phyloP scores from a whole-genome alignment of 192 early-diverging fungal species.

The Mortierella hygrophila region DNA sequence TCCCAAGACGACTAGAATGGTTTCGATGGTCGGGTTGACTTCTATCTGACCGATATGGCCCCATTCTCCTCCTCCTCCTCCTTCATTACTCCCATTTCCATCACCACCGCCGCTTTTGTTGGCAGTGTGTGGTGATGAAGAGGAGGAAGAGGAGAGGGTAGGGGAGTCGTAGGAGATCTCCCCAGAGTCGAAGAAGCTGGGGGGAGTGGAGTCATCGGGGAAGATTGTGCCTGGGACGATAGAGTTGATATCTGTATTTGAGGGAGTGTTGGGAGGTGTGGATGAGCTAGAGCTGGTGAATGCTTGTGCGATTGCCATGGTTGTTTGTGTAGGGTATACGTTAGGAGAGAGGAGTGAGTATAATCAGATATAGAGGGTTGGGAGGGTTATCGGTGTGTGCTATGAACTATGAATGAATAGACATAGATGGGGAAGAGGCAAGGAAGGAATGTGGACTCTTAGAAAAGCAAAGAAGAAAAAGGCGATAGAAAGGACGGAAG shows the following conservation, averaged over 20 bases:
- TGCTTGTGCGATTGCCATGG: neutral
- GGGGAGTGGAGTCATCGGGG: conserved; percentile 18
- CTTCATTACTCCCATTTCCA: neutral
- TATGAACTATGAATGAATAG: neutral
- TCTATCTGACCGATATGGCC: conserved; percentile 4
- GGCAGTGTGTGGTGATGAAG: neutral
- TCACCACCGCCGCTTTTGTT: neutral
- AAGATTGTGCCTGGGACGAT: conserved; percentile 31
- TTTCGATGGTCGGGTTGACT: conserved; percentile 35
- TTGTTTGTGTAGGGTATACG: neutral
- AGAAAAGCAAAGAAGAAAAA: neutral
- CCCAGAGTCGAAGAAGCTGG: conserved; percentile 3
- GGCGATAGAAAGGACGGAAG: neutral
- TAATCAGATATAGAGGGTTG: no score
- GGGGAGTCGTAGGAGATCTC: neutral
- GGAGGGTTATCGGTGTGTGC: neutral
- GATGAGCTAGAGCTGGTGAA: neutral
- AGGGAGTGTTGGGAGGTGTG: neutral
- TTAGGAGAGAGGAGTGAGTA: no score
- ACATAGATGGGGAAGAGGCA: neutral
- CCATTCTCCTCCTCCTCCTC: neutral
- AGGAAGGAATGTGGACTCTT: no score
- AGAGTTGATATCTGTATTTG: neutral
- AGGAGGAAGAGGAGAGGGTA: neutral
- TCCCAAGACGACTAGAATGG: conserved; percentile 23